Evolutionary conservation across 768 basidiomycete genomes (phyloP).

Genomic region (Rickenella mellea): DNA sequence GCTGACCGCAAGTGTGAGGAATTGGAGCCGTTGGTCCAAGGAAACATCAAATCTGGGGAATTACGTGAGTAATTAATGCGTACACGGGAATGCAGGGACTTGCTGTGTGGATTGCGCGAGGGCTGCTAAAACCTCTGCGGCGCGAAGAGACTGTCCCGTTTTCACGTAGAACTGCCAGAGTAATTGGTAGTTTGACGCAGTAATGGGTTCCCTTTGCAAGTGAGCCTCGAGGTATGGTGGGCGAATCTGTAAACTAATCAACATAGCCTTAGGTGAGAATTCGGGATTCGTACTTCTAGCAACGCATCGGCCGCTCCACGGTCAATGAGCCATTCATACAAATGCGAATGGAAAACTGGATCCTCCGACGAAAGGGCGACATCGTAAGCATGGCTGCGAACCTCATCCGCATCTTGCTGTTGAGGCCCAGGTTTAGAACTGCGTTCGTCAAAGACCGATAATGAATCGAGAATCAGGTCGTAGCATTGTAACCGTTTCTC

Average conservation of each 20-base stretch:
- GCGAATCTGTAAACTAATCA: constrained; percentile 46
- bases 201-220: constrained; percentile 70
- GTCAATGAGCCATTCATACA: constrained; percentile 91
- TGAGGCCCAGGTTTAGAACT: constrained; percentile 31
- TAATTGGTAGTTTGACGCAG: constrained; percentile 76
- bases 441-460: constrained; percentile 66
- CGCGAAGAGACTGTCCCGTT: constrained; percentile 76
- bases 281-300: constrained; percentile 72
- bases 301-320: constrained; percentile 79
- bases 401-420: constrained; percentile 46
- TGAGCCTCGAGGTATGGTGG: constrained; percentile 85
- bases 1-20: constrained; percentile 86
- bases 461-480: constrained; percentile 71
- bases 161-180: constrained; percentile 98
- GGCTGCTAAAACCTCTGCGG: constrained; percentile 75
- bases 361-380: constrained; percentile 80
- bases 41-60: constrained; percentile 49
- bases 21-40: constrained; percentile 76
- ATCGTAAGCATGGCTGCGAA: constrained; percentile 79
- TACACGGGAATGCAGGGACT: constrained; percentile 18
- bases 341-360: constrained; percentile 85
- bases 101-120: constrained; percentile 82
- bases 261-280: background rate
- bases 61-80: background rate
- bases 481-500: constrained; percentile 69